Percentiles rank a stretch among this genome's conserved stretches.
Conservation (phyloP, 1,284 basidiomycete species). For the Ceratobasidium sp. region DNA sequence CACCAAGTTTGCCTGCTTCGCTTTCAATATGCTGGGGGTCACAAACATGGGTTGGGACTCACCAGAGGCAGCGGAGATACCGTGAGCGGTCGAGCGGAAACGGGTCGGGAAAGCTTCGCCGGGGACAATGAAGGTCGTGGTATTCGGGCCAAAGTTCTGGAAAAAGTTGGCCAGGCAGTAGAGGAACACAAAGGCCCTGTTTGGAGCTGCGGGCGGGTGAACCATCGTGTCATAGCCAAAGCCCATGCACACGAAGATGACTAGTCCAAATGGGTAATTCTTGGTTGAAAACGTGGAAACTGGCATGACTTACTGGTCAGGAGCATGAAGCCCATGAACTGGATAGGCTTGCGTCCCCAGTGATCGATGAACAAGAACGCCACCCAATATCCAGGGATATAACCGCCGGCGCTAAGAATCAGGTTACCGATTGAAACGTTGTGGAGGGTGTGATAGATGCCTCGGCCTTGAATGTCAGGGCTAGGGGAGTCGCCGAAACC, state of each 20-base stretch:
- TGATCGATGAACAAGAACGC: constrained; percentile 71
- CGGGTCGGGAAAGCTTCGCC: constrained; percentile 88
- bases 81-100: constrained; percentile 82
- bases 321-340: constrained; percentile 73
- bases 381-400: constrained; percentile 79
- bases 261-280: constrained; percentile 33
- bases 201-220: constrained; percentile 59
- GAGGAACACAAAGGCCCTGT: constrained; percentile 73
- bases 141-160: constrained; percentile 71
- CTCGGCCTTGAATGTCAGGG: constrained; percentile 50
- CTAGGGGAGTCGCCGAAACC: constrained; percentile 55
- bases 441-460: constrained; percentile 53
- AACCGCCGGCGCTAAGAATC: constrained; percentile 59
- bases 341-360: constrained; percentile 77
- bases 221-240: constrained; percentile 75
- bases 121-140: constrained; percentile 77
- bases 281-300: constrained; percentile 7
- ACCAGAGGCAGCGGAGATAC: constrained; percentile 76
- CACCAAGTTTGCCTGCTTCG: constrained; percentile 72
- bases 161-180: constrained; percentile 66
- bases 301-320: constrained; percentile 61
- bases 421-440: constrained; percentile 58
- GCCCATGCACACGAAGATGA: constrained; percentile 57
- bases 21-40: neutral
- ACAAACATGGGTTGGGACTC: neutral